Conservation (phyloP, 495 filamentous ascomycete species). For the Penicillium macrosclerotiorum region DNA sequence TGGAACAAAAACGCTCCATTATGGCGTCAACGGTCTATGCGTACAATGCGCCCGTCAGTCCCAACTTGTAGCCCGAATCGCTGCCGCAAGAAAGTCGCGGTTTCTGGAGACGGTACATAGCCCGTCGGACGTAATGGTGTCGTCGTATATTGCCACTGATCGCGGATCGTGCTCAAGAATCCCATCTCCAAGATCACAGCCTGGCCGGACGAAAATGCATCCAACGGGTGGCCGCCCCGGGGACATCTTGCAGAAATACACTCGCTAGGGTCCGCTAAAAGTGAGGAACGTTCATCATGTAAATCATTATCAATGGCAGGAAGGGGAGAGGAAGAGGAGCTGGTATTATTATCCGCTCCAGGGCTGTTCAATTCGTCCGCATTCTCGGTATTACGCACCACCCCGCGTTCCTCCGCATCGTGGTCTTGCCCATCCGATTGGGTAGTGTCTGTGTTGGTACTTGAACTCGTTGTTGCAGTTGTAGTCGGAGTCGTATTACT, state of each 20-base stretch:
- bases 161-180: constrained; percentile 61
- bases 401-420: constrained; percentile 80
- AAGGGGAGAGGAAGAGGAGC: constrained; percentile 4
- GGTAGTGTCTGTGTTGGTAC: constrained; percentile 10
- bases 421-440: constrained; percentile 55
- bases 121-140: constrained; percentile 23
- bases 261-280: constrained; percentile 44
- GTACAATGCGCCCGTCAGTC: constrained; percentile 37
- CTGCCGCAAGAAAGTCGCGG: constrained; percentile 44
- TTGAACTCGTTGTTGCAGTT: not conserved
- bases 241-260: constrained; percentile 24
- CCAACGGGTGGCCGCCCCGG: constrained; percentile 48
- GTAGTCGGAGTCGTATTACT: constrained; percentile 8
- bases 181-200: constrained; percentile 67
- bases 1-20: not conserved
- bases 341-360: constrained; percentile 12
- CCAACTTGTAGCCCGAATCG: constrained; percentile 43
- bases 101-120: constrained; percentile 36
- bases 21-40: constrained; percentile 23
- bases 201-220: constrained; percentile 65
- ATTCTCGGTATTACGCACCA: constrained; percentile 49
- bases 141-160: constrained; percentile 54
- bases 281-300: constrained; percentile 43
- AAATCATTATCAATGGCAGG: constrained; percentile 24
- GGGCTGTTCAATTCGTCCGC: constrained; percentile 3